Percentiles rank a stretch among this genome's conserved stretches.
These are phyloP conservation scores for Lyophyllum decastes DNA, from an alignment of 768 basidiomycete species.

Conservation along the genomic window DNA sequence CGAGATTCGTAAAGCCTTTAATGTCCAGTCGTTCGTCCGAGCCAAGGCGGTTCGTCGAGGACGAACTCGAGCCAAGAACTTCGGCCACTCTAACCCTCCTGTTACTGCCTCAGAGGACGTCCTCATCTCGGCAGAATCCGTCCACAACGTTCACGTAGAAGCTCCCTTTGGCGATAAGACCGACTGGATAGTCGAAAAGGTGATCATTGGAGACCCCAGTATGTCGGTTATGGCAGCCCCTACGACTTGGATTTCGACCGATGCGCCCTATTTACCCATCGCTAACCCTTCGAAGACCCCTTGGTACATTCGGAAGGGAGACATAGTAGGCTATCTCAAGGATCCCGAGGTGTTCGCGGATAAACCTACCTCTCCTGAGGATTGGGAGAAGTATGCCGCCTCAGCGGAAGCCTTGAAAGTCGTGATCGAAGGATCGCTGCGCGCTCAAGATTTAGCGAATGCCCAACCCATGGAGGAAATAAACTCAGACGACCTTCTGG, in stretches of 20 bases:
- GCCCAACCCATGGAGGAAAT: background rate
- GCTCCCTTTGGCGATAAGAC: slow-evolving; percentile 9
- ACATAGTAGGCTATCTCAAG: background rate
- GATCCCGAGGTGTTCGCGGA: background rate
- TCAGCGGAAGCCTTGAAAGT: background rate
- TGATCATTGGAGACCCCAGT: slow-evolving; percentile 6
- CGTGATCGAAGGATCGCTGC: slow-evolving; percentile 4
- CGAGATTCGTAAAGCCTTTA: slow-evolving; percentile 14
- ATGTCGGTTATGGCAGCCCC: too few relatives aligned
- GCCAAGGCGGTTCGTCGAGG: background rate
- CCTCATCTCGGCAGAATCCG: background rate
- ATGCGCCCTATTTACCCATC: background rate
- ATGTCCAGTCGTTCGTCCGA: slow-evolving; percentile 4
- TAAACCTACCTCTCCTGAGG: background rate
- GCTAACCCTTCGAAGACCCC: background rate
- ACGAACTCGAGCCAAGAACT: background rate
- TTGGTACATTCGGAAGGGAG: background rate
- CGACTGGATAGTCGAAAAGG: slow-evolving; percentile 19
- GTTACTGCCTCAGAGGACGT: background rate
- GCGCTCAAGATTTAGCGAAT: background rate
- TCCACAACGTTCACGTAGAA: slow-evolving; percentile 6
- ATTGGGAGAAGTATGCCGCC: background rate
- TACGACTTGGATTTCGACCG: background rate
- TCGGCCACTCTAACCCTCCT: background rate
- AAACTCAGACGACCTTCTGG: slow-evolving; percentile 20